Percentiles rank a stretch among this genome's conserved stretches.
Conservation (phyloP, 148 eudicot species). For the Camellia lanceoleosa region DNA sequence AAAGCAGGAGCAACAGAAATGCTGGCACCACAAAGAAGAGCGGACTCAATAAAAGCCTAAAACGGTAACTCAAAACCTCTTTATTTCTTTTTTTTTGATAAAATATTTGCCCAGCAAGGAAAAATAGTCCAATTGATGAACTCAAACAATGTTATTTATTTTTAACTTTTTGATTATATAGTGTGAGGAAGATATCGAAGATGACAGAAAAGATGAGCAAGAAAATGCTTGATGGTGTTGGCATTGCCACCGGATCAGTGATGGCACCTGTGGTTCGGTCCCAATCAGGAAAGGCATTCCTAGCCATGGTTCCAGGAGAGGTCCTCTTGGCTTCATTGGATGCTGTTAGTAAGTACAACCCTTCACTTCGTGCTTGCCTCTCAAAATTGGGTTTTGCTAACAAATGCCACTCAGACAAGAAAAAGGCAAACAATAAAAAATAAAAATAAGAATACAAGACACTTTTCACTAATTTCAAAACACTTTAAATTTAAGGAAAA, state of each 20-base stretch:
- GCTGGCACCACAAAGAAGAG: slow-evolving; percentile 34
- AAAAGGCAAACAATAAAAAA: no score
- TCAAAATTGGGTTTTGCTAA: no score
- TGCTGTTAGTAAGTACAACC: slow-evolving; percentile 64
- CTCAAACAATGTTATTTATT: neutral
- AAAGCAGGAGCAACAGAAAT: slow-evolving; percentile 25
- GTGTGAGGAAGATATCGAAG: slow-evolving; percentile 64
- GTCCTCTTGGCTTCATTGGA: slow-evolving; percentile 88
- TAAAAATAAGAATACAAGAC: no score
- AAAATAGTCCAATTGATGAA: neutral
- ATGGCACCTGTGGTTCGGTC: slow-evolving; percentile 76
- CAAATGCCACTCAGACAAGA: no score
- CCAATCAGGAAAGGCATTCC: slow-evolving; percentile 63
- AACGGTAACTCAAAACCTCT: slow-evolving; percentile 44
- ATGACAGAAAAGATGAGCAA: slow-evolving; percentile 87
- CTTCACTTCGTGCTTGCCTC: neutral
- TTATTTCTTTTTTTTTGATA: neutral
- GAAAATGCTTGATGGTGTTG: slow-evolving; percentile 70
- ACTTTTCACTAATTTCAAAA: no score
- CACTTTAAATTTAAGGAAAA: no score
- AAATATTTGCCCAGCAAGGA: neutral
- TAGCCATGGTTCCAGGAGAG: slow-evolving; percentile 84
- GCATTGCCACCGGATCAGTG: slow-evolving; percentile 70
- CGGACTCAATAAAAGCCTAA: slow-evolving; percentile 60
- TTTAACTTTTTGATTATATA: slow-evolving; percentile 4